Evolutionary conservation across 495 filamentous ascomycete genomes (phyloP).

Genomic region (Chaetomium tenue): DNA sequence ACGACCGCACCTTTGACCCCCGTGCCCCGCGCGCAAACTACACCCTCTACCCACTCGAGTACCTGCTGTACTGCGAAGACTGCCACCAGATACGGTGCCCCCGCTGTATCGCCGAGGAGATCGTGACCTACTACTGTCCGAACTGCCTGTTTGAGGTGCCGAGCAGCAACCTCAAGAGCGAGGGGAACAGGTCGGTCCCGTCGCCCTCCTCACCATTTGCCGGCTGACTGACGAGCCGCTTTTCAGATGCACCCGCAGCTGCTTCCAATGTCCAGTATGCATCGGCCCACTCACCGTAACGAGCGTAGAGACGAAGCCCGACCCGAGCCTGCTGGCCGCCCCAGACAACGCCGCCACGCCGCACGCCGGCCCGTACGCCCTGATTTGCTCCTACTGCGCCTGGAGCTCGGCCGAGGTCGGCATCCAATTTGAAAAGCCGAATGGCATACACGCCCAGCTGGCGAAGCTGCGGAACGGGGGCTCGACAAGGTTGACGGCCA

Average conservation of each 20-base stretch:
- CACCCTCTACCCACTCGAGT: conserved; percentile 88
- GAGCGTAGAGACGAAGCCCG: conserved; percentile 56
- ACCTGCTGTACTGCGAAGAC: conserved; percentile 92
- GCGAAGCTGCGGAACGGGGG: conserved; percentile 58
- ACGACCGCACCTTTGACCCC: conserved; percentile 83
- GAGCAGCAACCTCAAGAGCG: conserved; percentile 81
- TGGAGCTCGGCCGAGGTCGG: conserved; percentile 90
- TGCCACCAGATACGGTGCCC: conserved; percentile 94
- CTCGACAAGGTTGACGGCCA: conserved; percentile 37
- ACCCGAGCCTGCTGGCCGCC: conserved; percentile 42
- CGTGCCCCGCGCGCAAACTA: conserved; percentile 78
- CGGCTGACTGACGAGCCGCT: neutral
- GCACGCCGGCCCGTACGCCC: conserved; percentile 64
- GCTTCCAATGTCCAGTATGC: conserved; percentile 91
- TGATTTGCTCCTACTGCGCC: conserved; percentile 83
- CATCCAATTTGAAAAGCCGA: conserved; percentile 83
- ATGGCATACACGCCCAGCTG: conserved; percentile 79
- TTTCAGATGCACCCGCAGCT: conserved; percentile 83
- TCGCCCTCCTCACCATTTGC: conserved; percentile 4
- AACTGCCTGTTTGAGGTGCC: conserved; percentile 94
- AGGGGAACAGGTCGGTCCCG: conserved; percentile 77
- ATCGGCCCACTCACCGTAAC: conserved; percentile 74
- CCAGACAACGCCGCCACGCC: conserved; percentile 36
- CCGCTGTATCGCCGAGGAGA: conserved; percentile 86
- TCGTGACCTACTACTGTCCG: conserved; percentile 93